Evolutionary conservation across 169 alveolate genomes (phyloP).

Genomic region (Babesia sp.): DNA sequence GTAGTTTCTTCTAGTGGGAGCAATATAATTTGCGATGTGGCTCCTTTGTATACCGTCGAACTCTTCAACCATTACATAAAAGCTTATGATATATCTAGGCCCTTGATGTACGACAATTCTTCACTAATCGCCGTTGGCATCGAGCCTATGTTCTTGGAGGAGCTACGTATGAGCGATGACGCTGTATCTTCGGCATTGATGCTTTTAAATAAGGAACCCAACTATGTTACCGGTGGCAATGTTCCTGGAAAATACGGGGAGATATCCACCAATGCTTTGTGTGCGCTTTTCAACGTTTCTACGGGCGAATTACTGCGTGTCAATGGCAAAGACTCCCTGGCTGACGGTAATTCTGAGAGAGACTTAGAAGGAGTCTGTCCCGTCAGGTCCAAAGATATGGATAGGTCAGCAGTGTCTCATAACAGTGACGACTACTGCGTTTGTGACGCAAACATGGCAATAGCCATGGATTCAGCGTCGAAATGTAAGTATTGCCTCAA

Average conservation of each 20-base stretch:
- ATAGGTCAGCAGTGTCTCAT: background rate
- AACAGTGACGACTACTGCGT: background rate
- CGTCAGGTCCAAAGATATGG: background rate
- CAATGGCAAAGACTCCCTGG: background rate
- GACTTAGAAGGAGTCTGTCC: background rate
- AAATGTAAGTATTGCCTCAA: constrained; percentile 20
- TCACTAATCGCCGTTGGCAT: constrained; percentile 52
- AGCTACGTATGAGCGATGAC: constrained; percentile 17
- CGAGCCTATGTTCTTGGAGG: constrained; percentile 39
- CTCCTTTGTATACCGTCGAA: constrained; percentile 47
- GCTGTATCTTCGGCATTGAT: constrained; percentile 5
- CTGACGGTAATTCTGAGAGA: background rate
- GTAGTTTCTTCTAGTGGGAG: constrained; percentile 42
- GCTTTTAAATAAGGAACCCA: background rate
- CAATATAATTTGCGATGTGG: constrained; percentile 29
- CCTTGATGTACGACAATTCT: constrained; percentile 22
- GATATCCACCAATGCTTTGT: constrained; percentile 13
- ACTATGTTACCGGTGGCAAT: background rate
- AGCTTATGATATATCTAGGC: constrained; percentile 38
- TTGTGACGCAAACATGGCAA: background rate
- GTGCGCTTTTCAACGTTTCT: constrained; percentile 30
- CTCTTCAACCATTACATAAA: constrained; percentile 56
- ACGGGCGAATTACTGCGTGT: background rate
- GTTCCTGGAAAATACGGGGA: constrained; percentile 27
- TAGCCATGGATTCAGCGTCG: background rate